These are phyloP conservation scores for Fusarium vanettenii DNA, from an alignment of 2,329 filamentous ascomycete genomes.

Conservation along the genomic window DNA sequence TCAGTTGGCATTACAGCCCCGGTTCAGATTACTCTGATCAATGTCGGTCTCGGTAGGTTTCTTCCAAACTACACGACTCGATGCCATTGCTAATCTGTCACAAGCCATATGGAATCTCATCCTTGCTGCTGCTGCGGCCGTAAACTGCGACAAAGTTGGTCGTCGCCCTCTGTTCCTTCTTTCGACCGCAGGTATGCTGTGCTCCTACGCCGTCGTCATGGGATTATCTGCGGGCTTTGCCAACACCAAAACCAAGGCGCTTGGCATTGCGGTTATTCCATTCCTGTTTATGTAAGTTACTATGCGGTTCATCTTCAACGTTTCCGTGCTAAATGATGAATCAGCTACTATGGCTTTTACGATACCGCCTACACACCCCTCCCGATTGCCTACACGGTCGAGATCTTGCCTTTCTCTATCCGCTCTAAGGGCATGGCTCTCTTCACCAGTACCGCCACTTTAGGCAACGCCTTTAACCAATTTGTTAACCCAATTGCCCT, in stretches of 20 bases:
- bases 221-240: background rate
- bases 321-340: background rate
- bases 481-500: background rate
- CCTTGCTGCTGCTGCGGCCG: background rate
- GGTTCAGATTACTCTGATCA: too few relatives aligned
- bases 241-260: background rate
- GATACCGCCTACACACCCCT: background rate
- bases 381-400: background rate
- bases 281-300: background rate
- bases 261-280: background rate
- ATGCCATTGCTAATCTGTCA: background rate
- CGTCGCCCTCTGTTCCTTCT: background rate
- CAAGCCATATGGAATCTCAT: background rate
- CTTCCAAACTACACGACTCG: background rate
- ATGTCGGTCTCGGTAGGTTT: background rate
- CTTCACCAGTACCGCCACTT: background rate
- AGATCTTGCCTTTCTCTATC: background rate
- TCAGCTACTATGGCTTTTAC: background rate
- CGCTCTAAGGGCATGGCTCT: background rate
- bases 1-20: too few relatives aligned
- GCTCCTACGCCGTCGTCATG: background rate
- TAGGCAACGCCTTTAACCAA: background rate
- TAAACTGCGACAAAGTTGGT: background rate
- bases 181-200: background rate
- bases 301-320: too few relatives aligned